Base-by-base conservation (phyloP, 2,329 filamentous ascomycete genomes). In the Magnaporthiopsis incrustans region DNA sequence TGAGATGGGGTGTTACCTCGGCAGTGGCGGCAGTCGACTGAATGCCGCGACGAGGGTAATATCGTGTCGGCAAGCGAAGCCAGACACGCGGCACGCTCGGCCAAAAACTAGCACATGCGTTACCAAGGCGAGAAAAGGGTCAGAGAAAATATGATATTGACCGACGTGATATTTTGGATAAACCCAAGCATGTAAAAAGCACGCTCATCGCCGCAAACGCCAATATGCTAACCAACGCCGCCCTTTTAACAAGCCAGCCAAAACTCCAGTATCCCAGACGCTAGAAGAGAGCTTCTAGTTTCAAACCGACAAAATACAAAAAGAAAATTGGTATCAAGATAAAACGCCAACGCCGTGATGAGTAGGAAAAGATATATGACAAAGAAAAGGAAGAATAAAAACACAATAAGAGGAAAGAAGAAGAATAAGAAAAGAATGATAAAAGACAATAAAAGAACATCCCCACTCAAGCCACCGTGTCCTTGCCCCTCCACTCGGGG, bases 401-500 rank as follows among this genome's bases (percentile, higher is more conserved):
- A 30, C 2, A 15, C 5, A 61, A 33, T 35, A 35, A 35, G 8
- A 35, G 35, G 33, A 53, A 14, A n/a, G 18, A 22, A 18, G 32
- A 56, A 53, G 18, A 38, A 60, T n/a, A 61, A 22, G 18, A 50
- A 35, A 27, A 59, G 25, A 27, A 26, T 30, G 32, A 26, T 44
- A 38, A 38, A 57, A 50, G 2, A 61, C 26, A 22, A 59, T n/a
- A 60, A 60, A 30, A 32, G 30, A 57, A 18, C 30, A 25, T 32
- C 44, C 44, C 22, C 30, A 8, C 27, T 62, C 18, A 62, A 18
- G 50, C 44, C 38, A 62, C 61, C 3, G 27, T 50, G 27, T 56
- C 38, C 61, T 56, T 57, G 44, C 44, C 53, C 61, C 61, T 62
- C 61, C 61, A 62, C 18, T 32, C 32, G 27, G 50, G 30, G 61